Conservation (phyloP, 305 asterid species). For the Fraxinus velutina region DNA sequence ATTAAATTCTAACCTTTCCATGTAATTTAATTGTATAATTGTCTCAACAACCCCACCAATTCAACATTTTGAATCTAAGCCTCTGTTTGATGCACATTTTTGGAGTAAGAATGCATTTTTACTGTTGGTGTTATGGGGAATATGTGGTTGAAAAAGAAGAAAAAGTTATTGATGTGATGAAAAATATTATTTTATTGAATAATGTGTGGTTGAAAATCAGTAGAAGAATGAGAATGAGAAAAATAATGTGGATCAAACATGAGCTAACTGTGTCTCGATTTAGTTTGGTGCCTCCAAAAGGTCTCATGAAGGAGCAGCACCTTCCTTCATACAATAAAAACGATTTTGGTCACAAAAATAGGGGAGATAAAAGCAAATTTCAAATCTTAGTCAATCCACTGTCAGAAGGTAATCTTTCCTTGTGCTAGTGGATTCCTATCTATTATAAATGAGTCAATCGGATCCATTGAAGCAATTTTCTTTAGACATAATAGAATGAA, state of each 20-base stretch:
- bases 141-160: too few relatives aligned
- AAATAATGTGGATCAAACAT: too few relatives aligned
- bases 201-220: too few relatives aligned
- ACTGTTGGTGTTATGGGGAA: too few relatives aligned
- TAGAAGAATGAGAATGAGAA: too few relatives aligned
- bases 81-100: too few relatives aligned
- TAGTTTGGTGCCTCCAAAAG: background rate
- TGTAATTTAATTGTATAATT: background rate
- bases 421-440: background rate
- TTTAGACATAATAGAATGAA: background rate
- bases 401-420: background rate
- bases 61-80: background rate
- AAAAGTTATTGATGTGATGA: too few relatives aligned
- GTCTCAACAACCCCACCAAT: background rate
- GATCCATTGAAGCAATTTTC: background rate
- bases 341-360: background rate
- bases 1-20: background rate
- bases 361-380: background rate
- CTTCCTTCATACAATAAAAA: background rate
- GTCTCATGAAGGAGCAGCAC: background rate
- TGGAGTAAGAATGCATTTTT: too few relatives aligned
- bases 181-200: too few relatives aligned
- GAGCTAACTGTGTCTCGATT: background rate
- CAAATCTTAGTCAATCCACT: background rate
- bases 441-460: background rate